A percentile compares a stretch with the other conserved stretches of the same genome.
Conservation (phyloP, 2,329 filamentous ascomycete genomes). For the Colletotrichum limetticola region DNA sequence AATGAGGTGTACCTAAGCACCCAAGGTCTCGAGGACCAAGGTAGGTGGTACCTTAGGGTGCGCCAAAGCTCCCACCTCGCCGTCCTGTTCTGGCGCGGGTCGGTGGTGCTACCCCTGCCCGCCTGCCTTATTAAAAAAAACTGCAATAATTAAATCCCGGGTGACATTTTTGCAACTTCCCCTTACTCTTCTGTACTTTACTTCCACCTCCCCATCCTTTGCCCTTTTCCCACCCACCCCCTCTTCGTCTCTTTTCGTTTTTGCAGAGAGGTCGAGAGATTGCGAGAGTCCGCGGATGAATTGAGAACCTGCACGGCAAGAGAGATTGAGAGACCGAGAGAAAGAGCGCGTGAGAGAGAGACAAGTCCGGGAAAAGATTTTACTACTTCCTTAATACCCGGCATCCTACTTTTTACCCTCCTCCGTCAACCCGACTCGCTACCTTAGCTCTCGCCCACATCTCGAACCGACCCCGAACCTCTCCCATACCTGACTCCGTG, state of each 20-base stretch:
- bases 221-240: slow-evolving; percentile 8
- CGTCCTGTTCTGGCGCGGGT: slow-evolving; percentile 29
- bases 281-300: background rate
- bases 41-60: background rate
- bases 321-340: background rate
- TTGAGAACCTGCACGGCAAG: slow-evolving; percentile 5
- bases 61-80: slow-evolving; percentile 1
- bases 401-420: background rate
- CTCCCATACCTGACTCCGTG: background rate
- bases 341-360: background rate
- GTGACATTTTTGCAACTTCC: slow-evolving; percentile 37
- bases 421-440: slow-evolving; percentile 11
- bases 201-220: slow-evolving; percentile 16
- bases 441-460: slow-evolving; percentile 11
- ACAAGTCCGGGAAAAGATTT: background rate
- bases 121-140: slow-evolving; percentile 35
- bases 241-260: slow-evolving; percentile 17
- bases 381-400: slow-evolving; percentile 13
- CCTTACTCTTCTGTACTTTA: slow-evolving; percentile 32
- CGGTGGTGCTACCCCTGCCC: slow-evolving; percentile 35
- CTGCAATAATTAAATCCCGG: slow-evolving; percentile 34
- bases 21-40: too few relatives aligned
- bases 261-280: slow-evolving; percentile 28
- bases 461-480: slow-evolving; percentile 21
- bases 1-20: too few relatives aligned